Percentiles rank a stretch among this genome's conserved stretches.
phyloP scores from a whole-genome alignment of 768 basidiomycete species.

The Tricholoma sp. region DNA sequence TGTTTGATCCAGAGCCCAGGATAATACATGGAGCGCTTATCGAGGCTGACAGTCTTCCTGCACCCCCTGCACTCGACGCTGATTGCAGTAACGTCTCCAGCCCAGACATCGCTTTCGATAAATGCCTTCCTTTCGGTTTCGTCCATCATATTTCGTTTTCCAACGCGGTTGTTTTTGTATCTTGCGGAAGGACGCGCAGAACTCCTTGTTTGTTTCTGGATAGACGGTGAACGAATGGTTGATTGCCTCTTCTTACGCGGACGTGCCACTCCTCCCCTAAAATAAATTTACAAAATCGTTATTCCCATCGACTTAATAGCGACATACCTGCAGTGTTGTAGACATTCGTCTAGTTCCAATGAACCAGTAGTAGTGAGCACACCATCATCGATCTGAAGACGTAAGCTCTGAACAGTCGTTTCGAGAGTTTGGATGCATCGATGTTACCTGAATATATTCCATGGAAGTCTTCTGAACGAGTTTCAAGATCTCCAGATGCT shows the following conservation, averaged over 20 bases:
- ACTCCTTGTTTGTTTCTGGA: background rate
- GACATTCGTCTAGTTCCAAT: background rate
- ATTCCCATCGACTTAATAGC: background rate
- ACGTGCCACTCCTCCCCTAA: background rate
- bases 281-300: no score
- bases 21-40: slow-evolving; percentile 5
- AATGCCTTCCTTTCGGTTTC: background rate
- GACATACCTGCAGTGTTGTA: background rate
- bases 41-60: slow-evolving; percentile 4
- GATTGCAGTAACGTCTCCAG: background rate
- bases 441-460: background rate
- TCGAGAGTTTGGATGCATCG: no score
- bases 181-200: background rate
- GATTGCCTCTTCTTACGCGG: background rate
- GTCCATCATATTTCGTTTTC: slow-evolving; percentile 5
- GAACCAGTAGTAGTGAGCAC: background rate
- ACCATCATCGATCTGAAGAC: background rate
- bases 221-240: background rate
- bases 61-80: slow-evolving; percentile 4
- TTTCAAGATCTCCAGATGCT: background rate
- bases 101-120: slow-evolving; percentile 3
- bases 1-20: slow-evolving; percentile 7
- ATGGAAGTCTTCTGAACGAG: background rate
- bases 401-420: background rate
- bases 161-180: background rate